These are phyloP conservation scores for Penicillium hesseltinei DNA, from an alignment of 2,329 filamentous ascomycete species.

Conservation along the genomic window DNA sequence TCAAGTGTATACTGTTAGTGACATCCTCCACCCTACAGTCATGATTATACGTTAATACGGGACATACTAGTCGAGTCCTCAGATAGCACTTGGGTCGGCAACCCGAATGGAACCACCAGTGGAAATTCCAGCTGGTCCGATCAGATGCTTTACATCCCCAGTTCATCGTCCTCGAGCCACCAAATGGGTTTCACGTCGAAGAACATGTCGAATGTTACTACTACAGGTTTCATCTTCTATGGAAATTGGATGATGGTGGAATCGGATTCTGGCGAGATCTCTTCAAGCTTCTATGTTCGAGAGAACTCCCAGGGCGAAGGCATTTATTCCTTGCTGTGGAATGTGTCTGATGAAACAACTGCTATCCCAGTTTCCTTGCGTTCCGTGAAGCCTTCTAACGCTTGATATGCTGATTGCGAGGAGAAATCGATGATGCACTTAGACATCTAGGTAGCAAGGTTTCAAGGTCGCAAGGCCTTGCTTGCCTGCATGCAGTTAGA, in stretches of 20 bases:
- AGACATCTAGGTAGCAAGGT: too few relatives aligned
- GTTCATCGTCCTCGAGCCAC: neutral
- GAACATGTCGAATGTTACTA: neutral
- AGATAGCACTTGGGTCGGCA: neutral
- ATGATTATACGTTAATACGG: neutral
- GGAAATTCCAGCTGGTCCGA: neutral
- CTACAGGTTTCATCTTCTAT: neutral
- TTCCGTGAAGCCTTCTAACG: neutral
- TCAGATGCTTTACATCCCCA: neutral
- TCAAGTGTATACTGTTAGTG: neutral
- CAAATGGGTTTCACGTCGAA: neutral
- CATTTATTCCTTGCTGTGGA: neutral
- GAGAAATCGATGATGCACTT: too few relatives aligned
- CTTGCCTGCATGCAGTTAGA: too few relatives aligned
- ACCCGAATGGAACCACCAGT: neutral
- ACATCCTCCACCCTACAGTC: neutral
- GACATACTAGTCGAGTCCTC: neutral
- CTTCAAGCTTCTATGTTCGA: neutral
- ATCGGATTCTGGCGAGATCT: neutral
- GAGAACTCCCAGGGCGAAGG: neutral
- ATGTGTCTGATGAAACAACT: neutral
- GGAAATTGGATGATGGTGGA: neutral
- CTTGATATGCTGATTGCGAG: neutral
- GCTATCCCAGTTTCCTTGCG: neutral
- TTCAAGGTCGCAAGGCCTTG: too few relatives aligned